phyloP scores from a whole-genome alignment of 225 moss, liverwort and hornwort genomes.

The Neckera pumila region DNA sequence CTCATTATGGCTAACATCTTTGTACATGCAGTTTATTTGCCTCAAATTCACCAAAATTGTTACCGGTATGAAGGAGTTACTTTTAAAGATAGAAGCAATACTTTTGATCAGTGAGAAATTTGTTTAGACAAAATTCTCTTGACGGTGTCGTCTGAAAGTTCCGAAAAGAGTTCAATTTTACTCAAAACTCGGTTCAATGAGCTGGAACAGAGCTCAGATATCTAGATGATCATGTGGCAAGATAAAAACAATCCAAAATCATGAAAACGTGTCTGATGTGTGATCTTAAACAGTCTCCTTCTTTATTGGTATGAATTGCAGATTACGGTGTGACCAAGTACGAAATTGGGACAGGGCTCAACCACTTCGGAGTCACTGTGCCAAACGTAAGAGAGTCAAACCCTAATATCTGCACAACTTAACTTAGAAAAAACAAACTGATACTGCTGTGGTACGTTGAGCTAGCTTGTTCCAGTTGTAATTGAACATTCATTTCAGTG shows the following conservation, averaged over 20 bases:
- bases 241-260: not conserved
- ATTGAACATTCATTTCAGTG: not conserved
- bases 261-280: not conserved
- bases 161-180: not conserved
- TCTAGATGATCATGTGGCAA: not conserved
- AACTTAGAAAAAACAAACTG: no score
- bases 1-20: no score
- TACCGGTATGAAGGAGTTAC: not conserved
- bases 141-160: not conserved
- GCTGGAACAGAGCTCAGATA: not conserved
- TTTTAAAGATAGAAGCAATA: not conserved
- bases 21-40: no score
- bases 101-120: not conserved
- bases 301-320: not conserved
- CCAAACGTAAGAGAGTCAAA: constrained; percentile 38
- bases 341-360: constrained; percentile 72
- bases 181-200: not conserved
- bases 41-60: not conserved
- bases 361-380: constrained; percentile 73
- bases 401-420: not conserved
- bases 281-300: not conserved
- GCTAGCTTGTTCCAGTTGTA: not conserved
- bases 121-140: not conserved
- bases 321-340: constrained; percentile 68
- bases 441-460: not conserved